phyloP scores from a whole-genome alignment of 441 rosid species.

The Adansonia rubrostipa region DNA sequence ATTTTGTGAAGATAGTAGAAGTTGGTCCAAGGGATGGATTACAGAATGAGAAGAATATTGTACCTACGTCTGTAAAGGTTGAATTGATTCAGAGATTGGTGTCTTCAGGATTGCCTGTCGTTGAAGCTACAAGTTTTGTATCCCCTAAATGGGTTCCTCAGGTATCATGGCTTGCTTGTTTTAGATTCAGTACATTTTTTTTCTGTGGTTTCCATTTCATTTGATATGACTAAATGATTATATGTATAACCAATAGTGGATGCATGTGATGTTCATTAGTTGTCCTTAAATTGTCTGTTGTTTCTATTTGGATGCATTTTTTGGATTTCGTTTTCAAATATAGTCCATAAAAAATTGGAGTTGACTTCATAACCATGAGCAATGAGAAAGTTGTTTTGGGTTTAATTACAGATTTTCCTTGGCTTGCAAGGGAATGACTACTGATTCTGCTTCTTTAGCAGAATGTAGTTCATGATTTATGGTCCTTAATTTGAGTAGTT shows the following conservation, averaged over 20 bases:
- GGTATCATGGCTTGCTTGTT: conserved; percentile 46
- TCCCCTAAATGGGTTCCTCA: conserved; percentile 99
- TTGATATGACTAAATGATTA: not conserved
- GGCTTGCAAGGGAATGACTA: not conserved
- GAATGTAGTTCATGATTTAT: conserved; percentile 7
- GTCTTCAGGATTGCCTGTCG: conserved; percentile 78
- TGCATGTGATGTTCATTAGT: conserved; percentile 14
- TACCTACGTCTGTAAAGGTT: conserved; percentile 79
- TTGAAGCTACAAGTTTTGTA: conserved; percentile 98
- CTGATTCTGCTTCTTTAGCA: not conserved
- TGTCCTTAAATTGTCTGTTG: not conserved
- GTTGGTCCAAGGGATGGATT: conserved; percentile 99
- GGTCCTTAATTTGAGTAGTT: not conserved
- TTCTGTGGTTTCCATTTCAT: not conserved
- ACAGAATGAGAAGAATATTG: conserved; percentile 86
- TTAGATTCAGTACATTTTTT: conserved; percentile 1
- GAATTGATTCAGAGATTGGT: conserved; percentile 83
- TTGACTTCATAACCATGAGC: not conserved
- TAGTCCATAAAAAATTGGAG: not conserved
- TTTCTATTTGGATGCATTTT: conserved; percentile 4
- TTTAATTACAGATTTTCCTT: not conserved
- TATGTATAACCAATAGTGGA: not conserved
- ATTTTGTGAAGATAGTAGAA: conserved; percentile 96
- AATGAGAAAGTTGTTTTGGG: not conserved
- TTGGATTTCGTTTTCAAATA: not conserved